phyloP scores from a whole-genome alignment of 352 stramenopile species.

The Phytophthora multivora region DNA sequence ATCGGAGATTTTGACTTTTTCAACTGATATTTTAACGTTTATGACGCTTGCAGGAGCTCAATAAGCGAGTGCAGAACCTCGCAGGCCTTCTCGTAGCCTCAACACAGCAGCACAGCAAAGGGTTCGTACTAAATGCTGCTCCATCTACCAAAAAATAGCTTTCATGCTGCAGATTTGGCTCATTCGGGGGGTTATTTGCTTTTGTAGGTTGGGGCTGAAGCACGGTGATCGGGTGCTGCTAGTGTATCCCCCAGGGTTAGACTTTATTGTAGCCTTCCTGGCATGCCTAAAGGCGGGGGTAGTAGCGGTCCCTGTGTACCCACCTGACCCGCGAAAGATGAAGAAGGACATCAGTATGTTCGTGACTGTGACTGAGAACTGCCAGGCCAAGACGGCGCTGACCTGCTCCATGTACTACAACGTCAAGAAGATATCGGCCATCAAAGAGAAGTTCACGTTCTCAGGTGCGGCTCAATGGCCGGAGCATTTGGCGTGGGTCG shows the following conservation, averaged over 20 bases:
- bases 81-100: slow-evolving; percentile 63
- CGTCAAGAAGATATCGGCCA: slow-evolving; percentile 91
- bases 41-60: slow-evolving; percentile 53
- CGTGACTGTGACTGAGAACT: slow-evolving; percentile 91
- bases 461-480: slow-evolving; percentile 75
- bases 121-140: slow-evolving; percentile 37
- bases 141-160: background rate
- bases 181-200: slow-evolving; percentile 1
- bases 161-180: background rate
- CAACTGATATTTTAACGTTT: slow-evolving; percentile 8
- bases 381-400: slow-evolving; percentile 91
- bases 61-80: slow-evolving; percentile 70
- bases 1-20: background rate
- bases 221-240: slow-evolving; percentile 91
- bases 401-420: slow-evolving; percentile 95
- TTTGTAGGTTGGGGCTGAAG: slow-evolving; percentile 57
- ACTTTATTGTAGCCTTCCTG: slow-evolving; percentile 98
- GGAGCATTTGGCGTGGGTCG: slow-evolving; percentile 88
- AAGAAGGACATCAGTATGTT: slow-evolving; percentile 98
- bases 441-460: slow-evolving; percentile 86
- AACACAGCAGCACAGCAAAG: slow-evolving; percentile 61
- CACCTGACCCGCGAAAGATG: slow-evolving; percentile 92
- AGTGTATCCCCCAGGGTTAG: slow-evolving; percentile 96
- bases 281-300: slow-evolving; percentile 94
- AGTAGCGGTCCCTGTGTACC: slow-evolving; percentile 93